A percentile compares a stretch with the other conserved stretches of the same genome.
Conservation (phyloP, 1,284 basidiomycete species). For the Ceratobasidium sp. region DNA sequence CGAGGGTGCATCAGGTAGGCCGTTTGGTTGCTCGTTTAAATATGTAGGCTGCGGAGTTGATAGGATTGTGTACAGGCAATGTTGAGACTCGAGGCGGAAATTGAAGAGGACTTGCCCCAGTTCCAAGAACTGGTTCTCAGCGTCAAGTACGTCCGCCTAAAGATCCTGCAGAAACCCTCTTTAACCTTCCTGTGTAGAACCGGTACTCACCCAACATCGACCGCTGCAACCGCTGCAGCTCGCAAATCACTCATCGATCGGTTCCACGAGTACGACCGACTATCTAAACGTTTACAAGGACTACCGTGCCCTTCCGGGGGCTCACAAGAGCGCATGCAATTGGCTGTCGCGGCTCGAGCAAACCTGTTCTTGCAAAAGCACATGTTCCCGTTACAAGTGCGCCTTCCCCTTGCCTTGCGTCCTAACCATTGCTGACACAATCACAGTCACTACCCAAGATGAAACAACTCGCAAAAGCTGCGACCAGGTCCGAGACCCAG, state of each 20-base stretch:
- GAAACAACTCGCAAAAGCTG: conserved; percentile 49
- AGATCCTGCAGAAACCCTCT: conserved; percentile 9
- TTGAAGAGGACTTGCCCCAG: conserved; percentile 72
- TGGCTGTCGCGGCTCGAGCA: conserved; percentile 81
- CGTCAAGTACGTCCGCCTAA: conserved; percentile 61
- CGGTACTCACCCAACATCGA: conserved; percentile 55
- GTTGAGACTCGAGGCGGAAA: conserved; percentile 79
- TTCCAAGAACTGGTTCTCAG: conserved; percentile 74
- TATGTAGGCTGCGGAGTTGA: not conserved
- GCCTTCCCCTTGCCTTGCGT: conserved; percentile 47
- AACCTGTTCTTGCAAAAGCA: conserved; percentile 88
- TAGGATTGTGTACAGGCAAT: conserved; percentile 64
- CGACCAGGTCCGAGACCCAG: conserved; percentile 48
- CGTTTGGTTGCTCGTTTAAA: conserved; percentile 31
- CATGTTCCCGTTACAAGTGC: conserved; percentile 83
- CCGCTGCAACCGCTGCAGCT: conserved; percentile 67
- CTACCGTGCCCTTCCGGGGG: conserved; percentile 73
- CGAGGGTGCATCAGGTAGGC: conserved; percentile 74
- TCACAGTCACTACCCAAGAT: conserved; percentile 69
- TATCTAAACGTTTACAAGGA: conserved; percentile 84
- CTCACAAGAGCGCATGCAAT: conserved; percentile 85
- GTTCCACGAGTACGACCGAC: conserved; percentile 87
- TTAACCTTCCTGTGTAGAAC: conserved; percentile 1
- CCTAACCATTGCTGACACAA: conserved; percentile 45
- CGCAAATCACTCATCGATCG: conserved; percentile 85